Evolutionary conservation across 495 filamentous ascomycete genomes (phyloP), one percentile per base, ranked within the genome.

Genomic region (Lepraria neglecta): DNA sequence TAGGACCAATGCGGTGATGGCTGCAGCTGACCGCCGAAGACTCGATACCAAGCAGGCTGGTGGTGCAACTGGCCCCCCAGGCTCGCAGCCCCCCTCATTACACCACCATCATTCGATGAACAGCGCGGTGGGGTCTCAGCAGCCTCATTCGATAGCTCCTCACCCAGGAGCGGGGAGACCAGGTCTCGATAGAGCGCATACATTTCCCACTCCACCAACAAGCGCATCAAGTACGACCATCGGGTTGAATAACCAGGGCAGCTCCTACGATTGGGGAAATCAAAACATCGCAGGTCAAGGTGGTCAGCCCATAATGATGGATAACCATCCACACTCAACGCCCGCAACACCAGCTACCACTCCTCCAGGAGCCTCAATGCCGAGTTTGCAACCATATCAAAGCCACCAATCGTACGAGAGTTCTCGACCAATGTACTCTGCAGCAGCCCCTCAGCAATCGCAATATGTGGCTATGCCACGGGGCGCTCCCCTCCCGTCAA

Each of bases 341-440:
- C 94, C 92, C 10, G 91, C 88, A 33, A 97, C 95, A 7, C 94
- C 95, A 64, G 88, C 94, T 11, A 95, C 91, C 10, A 97, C 94
- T 1, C 94, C 94, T 1, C 94, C 94, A 0, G 92, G 89, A 4
- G 84, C 76, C 57, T 78, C 81, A 40, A 76, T 92, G 63, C 87
- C 90, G 59, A 85, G 82, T 63, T 88, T 96, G 81, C 89, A 88
- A 55, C 79, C 80, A 33, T 92, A 91, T 45, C 86, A 86, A 58
- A 80, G 73, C 12, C 83, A 83, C 56, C 84, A 91, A 58, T 75
- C 83, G 6, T 95, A 95, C 64, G 90, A 95, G 60, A 84, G 68
- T 68, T 82, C 85, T n/a, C 83, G 90, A 61, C 83, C 85, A 27
- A 86, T 94, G 75, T 95, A 95, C 68, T 87, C 87, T n/a, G 81